phyloP scores from a whole-genome alignment of 129 eudicot species.

The Chrysanthemum makinoi region DNA sequence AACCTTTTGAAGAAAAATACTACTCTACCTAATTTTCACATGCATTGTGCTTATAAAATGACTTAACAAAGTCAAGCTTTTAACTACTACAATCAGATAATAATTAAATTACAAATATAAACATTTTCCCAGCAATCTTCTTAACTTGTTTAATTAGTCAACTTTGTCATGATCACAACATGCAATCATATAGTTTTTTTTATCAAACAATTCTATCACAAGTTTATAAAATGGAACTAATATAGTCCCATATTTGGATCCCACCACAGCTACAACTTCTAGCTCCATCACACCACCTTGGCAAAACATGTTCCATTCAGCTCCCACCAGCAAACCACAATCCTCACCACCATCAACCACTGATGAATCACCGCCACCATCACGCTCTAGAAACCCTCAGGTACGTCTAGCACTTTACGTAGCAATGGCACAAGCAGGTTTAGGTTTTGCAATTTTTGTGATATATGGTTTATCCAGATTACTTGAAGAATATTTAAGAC shows the following conservation, averaged over 20 bases:
- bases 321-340: slow-evolving; percentile 52
- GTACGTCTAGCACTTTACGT: slow-evolving; percentile 83
- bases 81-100: too few relatives aligned
- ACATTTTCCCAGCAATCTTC: too few relatives aligned
- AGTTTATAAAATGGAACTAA: slow-evolving; percentile 56
- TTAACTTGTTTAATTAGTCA: too few relatives aligned
- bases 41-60: too few relatives aligned
- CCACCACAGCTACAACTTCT: slow-evolving; percentile 19
- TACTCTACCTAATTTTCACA: too few relatives aligned
- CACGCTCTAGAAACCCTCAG: slow-evolving; percentile 67
- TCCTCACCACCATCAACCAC: slow-evolving; percentile 12
- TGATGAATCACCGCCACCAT: slow-evolving; percentile 26
- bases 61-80: too few relatives aligned
- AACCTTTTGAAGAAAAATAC: too few relatives aligned
- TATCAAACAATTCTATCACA: neutral
- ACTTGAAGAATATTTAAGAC: slow-evolving; percentile 76
- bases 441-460: slow-evolving; percentile 53
- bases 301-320: slow-evolving; percentile 98
- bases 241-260: slow-evolving; percentile 79
- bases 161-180: too few relatives aligned
- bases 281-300: slow-evolving; percentile 50
- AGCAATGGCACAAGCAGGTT: slow-evolving; percentile 93
- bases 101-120: too few relatives aligned
- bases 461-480: slow-evolving; percentile 68
- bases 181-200: too few relatives aligned